phyloP scores from a whole-genome alignment of 305 asterid genomes.

The Plantago coronopus region DNA sequence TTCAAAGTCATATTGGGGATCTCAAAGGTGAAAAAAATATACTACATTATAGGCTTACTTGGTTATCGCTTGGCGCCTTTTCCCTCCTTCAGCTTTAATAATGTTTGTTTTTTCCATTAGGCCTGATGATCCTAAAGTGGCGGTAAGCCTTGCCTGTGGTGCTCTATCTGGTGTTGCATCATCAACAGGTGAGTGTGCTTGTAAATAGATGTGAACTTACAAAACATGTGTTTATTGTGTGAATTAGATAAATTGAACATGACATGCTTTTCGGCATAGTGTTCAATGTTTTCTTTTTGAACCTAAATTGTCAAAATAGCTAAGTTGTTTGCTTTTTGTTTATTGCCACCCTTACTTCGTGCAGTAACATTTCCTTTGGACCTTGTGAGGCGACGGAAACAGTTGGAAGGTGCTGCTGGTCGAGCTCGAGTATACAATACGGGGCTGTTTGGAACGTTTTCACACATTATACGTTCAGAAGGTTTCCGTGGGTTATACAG shows the following conservation, averaged over 20 bases:
- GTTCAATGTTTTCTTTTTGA: not conserved
- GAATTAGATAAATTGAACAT: not conserved
- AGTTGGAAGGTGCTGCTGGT: constrained; percentile 90
- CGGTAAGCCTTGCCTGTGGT: constrained; percentile 90
- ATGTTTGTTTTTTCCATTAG: constrained; percentile 32
- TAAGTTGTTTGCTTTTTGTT: not conserved
- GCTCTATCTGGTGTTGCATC: constrained; percentile 96
- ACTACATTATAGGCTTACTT: constrained; percentile 8
- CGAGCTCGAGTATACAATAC: constrained; percentile 79
- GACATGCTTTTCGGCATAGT: not conserved
- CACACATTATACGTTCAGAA: constrained; percentile 61
- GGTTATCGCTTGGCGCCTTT: not conserved
- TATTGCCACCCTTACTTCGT: constrained; percentile 2
- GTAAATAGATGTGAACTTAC: not conserved
- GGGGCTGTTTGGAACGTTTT: constrained; percentile 71
- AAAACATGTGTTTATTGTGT: not conserved
- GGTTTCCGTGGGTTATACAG: constrained; percentile 84
- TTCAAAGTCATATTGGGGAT: constrained; percentile 61
- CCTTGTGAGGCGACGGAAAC: constrained; percentile 97
- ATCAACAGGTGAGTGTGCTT: constrained; percentile 64
- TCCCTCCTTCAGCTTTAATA: constrained; percentile 9
- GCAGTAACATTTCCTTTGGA: constrained; percentile 94
- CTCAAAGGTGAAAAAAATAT: constrained; percentile 47
- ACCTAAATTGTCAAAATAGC: not conserved
- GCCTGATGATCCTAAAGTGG: constrained; percentile 75